Percentiles rank a stretch among this genome's conserved stretches.
These are phyloP conservation scores for Russula dissimulans DNA, from an alignment of 768 basidiomycete genomes.

Conservation along the genomic window DNA sequence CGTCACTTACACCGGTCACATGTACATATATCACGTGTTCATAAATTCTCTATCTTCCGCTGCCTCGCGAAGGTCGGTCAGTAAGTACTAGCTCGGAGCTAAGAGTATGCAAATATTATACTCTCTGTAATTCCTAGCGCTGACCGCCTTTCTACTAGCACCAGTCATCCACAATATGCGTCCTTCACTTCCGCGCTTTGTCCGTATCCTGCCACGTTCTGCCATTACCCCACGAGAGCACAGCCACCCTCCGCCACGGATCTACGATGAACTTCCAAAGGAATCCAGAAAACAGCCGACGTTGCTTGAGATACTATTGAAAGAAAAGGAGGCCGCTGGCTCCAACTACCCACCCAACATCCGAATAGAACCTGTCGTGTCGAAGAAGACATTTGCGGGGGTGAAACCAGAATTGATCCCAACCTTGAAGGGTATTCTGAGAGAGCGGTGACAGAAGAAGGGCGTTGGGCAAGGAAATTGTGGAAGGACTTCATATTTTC, in stretches of 20 bases:
- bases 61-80: too few species aligned
- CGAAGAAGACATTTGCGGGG: slow-evolving; percentile 32
- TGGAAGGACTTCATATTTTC: neutral
- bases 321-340: slow-evolving; percentile 32
- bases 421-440: slow-evolving; percentile 32
- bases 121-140: neutral
- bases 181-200: slow-evolving; percentile 26
- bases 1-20: neutral
- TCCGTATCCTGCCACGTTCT: slow-evolving; percentile 33
- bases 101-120: neutral
- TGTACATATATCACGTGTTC: neutral
- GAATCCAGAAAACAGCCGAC: slow-evolving; percentile 19
- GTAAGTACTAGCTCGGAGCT: neutral
- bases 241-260: slow-evolving; percentile 17
- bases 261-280: slow-evolving; percentile 22
- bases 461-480: neutral
- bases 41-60: too few species aligned
- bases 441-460: slow-evolving; percentile 23
- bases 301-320: slow-evolving; percentile 35
- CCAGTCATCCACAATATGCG: slow-evolving; percentile 25
- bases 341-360: slow-evolving; percentile 39
- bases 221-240: slow-evolving; percentile 23
- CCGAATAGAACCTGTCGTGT: slow-evolving; percentile 39
- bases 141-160: neutral
- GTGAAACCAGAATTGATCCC: slow-evolving; percentile 31